Percentiles rank a stretch among this genome's conserved stretches.
Conservation (phyloP, 352 stramenopile genomes). For the Globisporangium camurandrum region DNA sequence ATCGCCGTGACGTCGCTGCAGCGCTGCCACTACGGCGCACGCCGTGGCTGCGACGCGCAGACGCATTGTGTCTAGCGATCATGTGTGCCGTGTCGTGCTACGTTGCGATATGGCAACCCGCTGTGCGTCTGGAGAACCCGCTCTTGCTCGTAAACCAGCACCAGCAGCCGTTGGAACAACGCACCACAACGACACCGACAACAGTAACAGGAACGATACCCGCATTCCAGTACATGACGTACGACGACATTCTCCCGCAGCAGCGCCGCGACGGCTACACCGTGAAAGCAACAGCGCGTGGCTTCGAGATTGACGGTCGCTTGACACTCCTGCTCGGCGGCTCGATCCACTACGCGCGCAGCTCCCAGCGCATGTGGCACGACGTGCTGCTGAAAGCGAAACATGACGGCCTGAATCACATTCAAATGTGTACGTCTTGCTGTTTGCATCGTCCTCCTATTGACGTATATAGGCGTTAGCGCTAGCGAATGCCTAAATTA, state of each 20-base stretch:
- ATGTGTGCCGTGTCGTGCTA: conserved; percentile 46
- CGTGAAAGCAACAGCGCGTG: conserved; percentile 34
- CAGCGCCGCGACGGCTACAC: conserved; percentile 40
- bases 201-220: background rate
- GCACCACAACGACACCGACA: background rate
- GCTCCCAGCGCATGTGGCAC: conserved; percentile 43
- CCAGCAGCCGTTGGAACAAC: background rate
- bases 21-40: background rate
- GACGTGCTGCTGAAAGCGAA: conserved; percentile 52
- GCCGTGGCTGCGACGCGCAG: conserved; percentile 31
- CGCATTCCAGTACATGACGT: conserved; percentile 38
- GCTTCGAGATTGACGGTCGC: conserved; percentile 53
- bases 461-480: no score
- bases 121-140: conserved; percentile 33
- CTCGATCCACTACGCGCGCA: conserved; percentile 61
- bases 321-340: conserved; percentile 52
- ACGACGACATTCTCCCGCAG: conserved; percentile 35
- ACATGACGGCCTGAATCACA: conserved; percentile 63
- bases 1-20: background rate
- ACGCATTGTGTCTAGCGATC: conserved; percentile 38
- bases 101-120: conserved; percentile 31
- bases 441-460: background rate
- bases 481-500: no score
- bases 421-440: conserved; percentile 52
- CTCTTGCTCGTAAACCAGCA: conserved; percentile 15